phyloP scores from a whole-genome alignment of 2,329 filamentous ascomycete genomes.

The Leptographium wingfieldii region DNA sequence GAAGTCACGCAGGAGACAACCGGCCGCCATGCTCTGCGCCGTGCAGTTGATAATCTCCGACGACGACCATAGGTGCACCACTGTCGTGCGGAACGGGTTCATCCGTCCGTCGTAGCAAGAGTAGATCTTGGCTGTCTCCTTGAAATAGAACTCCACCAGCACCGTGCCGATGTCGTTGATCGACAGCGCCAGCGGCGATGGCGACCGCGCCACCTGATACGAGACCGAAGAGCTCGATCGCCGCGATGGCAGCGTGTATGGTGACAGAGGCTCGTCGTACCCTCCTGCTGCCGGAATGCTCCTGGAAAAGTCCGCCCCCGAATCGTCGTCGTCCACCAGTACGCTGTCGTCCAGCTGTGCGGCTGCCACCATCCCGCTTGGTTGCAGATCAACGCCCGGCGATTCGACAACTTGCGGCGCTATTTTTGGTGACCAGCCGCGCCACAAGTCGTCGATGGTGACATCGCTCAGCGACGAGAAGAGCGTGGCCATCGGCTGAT shows the following conservation, averaged over 20 bases:
- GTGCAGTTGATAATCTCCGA: slow-evolving; percentile 40
- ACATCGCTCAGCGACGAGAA: not conserved
- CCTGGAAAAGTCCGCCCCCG: not conserved
- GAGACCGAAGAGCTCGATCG: not conserved
- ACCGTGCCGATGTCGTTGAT: slow-evolving; percentile 34
- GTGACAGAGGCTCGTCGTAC: not conserved
- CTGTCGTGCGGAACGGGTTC: slow-evolving; percentile 41
- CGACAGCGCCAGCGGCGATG: slow-evolving; percentile 20
- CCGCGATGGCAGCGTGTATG: not conserved
- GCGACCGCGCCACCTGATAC: not conserved
- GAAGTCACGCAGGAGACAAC: slow-evolving; percentile 39
- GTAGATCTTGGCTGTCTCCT: slow-evolving; percentile 40
- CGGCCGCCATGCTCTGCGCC: slow-evolving; percentile 46
- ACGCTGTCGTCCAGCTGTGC: not conserved
- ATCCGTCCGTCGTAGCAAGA: slow-evolving; percentile 43
- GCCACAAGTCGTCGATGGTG: not conserved
- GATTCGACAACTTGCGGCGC: not conserved
- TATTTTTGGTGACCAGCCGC: not conserved
- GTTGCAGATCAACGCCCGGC: not conserved
- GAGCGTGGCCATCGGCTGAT: not conserved
- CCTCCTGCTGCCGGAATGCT: not conserved
- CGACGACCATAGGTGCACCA: slow-evolving; percentile 25
- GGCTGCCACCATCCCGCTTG: not conserved
- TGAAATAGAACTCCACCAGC: slow-evolving; percentile 47
- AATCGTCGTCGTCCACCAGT: not conserved